These are phyloP conservation scores for Rhizopus microsporus DNA, from an alignment of 371 early-diverging fungal species.

Conservation along the genomic window DNA sequence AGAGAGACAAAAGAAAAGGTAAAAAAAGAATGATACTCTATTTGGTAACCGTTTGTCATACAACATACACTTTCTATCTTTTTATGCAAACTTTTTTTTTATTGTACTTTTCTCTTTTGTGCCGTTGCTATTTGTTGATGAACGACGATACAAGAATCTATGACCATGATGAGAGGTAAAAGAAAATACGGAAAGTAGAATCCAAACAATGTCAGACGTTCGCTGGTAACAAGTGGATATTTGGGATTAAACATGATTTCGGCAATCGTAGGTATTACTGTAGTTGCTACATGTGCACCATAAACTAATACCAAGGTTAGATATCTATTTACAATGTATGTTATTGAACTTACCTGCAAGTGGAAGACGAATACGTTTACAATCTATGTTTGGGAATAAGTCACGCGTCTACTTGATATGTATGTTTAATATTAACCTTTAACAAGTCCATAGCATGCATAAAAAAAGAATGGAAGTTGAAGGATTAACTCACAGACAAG, in stretches of 20 bases:
- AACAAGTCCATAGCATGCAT: constrained; percentile 51
- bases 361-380: constrained; percentile 39
- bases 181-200: constrained; percentile 63
- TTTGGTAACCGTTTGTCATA: neutral
- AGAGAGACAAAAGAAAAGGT: neutral
- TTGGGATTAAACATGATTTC: constrained; percentile 47
- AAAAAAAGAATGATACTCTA: neutral
- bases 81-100: neutral
- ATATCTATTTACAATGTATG: neutral
- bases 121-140: constrained; percentile 9
- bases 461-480: constrained; percentile 73
- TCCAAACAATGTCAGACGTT: constrained; percentile 41
- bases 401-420: constrained; percentile 28
- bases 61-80: neutral
- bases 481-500: constrained; percentile 54
- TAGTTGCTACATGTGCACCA: constrained; percentile 66
- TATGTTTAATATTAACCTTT: constrained; percentile 28
- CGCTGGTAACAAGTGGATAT: constrained; percentile 27
- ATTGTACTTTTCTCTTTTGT: neutral
- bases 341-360: constrained; percentile 37
- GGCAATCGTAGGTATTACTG: constrained; percentile 53
- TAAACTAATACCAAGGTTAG: constrained; percentile 35
- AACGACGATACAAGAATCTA: constrained; percentile 43
- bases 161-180: constrained; percentile 53
- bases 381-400: constrained; percentile 18